Evolutionary conservation across 2,329 filamentous ascomycete species (phyloP), one percentile per base, ranked within the genome.

Genomic region (Alternaria brassicae): DNA sequence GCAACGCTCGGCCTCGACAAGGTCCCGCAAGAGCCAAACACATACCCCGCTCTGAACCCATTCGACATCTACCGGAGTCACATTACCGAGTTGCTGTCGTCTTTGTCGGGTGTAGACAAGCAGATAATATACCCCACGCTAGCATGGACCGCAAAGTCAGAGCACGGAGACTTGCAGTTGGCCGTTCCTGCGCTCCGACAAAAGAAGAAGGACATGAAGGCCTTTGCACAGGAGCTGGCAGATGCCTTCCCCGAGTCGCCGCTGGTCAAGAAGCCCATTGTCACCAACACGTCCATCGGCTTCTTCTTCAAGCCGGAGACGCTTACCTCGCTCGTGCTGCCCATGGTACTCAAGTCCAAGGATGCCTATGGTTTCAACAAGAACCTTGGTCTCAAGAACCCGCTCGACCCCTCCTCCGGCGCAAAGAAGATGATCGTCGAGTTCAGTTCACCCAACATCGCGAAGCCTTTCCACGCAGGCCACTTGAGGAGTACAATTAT

Each of bases 401-500:
- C 85, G 36, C 79, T 82, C 21, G 84, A 91, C 72, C 83, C 86
- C 7, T 83, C 81, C 51, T 81, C 84, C 59, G 87, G 85, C 62
- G 82, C 82, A 69, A 91, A 91, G 82, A 85, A 84, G 70, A 83
- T 89, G 42, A 86, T 95, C 51, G 85, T 95, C 69, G 91, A 95
- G 72, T 95, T 94, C 78, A 92, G 89, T 7, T 93, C 90, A 7
- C 91, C 92, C 50, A 95, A 95, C 76, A 93, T 95, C 60, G 91
- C 91, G 44, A 94, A 94, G 79, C 91, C 89, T 21, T 92, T 93
- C 78, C 88, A 91, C 72, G 89, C 88, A 21, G 88, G 88, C 6
- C 90, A 93, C 79, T 81, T 93, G 67, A 84, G 90, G 69, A 91
- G 88, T 71, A 93, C 90, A 50, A 91, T 93, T 64, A 90, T 92